Conservation (phyloP, 768 basidiomycete species). For the Xerocomus spinulosus region DNA sequence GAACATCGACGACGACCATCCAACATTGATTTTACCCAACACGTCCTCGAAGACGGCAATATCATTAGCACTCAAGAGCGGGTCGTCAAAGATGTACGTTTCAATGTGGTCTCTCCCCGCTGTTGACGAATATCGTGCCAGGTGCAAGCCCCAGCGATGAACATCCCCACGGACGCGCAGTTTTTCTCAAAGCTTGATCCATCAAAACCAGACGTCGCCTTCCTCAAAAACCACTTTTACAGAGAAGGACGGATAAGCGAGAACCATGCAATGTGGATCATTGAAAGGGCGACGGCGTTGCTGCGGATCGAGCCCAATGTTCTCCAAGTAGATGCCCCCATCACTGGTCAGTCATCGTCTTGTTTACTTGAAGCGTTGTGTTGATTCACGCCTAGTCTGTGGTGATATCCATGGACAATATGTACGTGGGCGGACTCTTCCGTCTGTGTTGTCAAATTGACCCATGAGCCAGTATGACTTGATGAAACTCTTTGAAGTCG, state of each 20-base stretch:
- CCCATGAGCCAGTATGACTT: constrained; percentile 65
- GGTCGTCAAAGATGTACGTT: constrained; percentile 87
- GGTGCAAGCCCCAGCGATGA: constrained; percentile 98
- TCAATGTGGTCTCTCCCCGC: constrained; percentile 2
- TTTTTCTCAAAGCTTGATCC: constrained; percentile 85
- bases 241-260: constrained; percentile 91
- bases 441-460: constrained; percentile 15
- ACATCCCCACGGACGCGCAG: constrained; percentile 85
- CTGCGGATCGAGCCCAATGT: constrained; percentile 85
- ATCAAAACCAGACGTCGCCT: constrained; percentile 90
- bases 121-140: constrained; percentile 28
- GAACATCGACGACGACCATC: constrained; percentile 46
- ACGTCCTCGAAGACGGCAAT: constrained; percentile 88
- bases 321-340: constrained; percentile 92
- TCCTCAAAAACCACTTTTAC: constrained; percentile 99
- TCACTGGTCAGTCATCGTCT: constrained; percentile 65
- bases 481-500: constrained; percentile 94
- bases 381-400: constrained; percentile 55
- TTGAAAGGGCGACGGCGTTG: constrained; percentile 82
- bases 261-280: constrained; percentile 91
- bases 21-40: constrained; percentile 86
- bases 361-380: not conserved
- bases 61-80: constrained; percentile 91
- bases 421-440: constrained; percentile 44
- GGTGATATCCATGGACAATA: constrained; percentile 99